A percentile compares a stretch with the other conserved stretches of the same genome.
These are phyloP conservation scores for Cylindrodendrum hubeiense DNA, from an alignment of 2,329 filamentous ascomycete genomes.

Conservation along the genomic window DNA sequence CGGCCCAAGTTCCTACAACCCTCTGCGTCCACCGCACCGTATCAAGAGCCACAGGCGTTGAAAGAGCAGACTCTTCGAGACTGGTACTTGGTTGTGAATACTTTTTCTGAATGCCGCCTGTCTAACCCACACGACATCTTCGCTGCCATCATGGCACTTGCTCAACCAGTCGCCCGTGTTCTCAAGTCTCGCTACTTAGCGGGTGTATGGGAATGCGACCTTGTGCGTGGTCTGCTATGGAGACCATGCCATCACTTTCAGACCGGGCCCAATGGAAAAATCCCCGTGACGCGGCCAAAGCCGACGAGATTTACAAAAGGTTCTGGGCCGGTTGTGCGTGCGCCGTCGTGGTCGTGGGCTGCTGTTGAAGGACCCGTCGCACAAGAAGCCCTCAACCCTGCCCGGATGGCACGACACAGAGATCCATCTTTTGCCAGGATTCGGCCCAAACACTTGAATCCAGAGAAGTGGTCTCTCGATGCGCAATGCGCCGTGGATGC, in stretches of 20 bases:
- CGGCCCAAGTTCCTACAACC: neutral
- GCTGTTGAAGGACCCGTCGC: constrained; percentile 16
- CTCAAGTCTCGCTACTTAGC: constrained; percentile 21
- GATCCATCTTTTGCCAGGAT: neutral
- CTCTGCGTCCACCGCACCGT: neutral
- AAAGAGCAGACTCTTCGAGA: constrained; percentile 3
- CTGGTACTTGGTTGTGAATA: constrained; percentile 19
- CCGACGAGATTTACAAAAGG: constrained; percentile 4
- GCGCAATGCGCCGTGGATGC: neutral
- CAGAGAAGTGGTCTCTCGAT: constrained; percentile 8
- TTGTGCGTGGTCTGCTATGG: constrained; percentile 13
- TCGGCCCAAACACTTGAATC: neutral
- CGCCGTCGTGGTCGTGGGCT: constrained; percentile 31
- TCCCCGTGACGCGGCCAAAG: constrained; percentile 11
- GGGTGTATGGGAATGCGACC: constrained; percentile 24
- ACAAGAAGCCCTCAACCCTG: neutral
- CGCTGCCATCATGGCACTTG: constrained; percentile 22
- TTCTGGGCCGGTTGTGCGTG: constrained; percentile 1
- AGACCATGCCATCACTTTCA: constrained; percentile 10
- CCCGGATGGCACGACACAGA: constrained; percentile 1
- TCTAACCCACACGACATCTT: constrained; percentile 30
- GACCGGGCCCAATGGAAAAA: neutral
- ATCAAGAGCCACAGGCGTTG: neutral
- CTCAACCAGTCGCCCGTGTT: neutral
- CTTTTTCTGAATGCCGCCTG: constrained; percentile 11